Percentiles rank a stretch among this genome's conserved stretches.
Evolutionary conservation across 2,329 filamentous ascomycete species (phyloP).

Genomic region (Pseudocercospora musae): DNA sequence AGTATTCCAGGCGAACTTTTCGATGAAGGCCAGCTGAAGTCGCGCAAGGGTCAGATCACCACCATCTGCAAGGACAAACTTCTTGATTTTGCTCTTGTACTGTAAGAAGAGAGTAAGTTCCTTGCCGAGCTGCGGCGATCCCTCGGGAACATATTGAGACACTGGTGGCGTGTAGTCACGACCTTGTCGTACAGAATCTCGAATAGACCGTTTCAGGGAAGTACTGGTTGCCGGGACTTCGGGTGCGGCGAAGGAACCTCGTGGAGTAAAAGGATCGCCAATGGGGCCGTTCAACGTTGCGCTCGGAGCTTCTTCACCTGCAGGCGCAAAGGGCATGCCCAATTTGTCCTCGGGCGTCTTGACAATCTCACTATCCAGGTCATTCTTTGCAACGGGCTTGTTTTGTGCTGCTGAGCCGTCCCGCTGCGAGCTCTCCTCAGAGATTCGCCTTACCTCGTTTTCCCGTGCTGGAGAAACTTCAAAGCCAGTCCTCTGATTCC

Average conservation of each 20-base stretch:
- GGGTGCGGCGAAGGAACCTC: conserved; percentile 9
- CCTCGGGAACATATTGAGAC: conserved; percentile 46
- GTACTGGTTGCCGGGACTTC: conserved; percentile 14
- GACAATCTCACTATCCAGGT: conserved; percentile 45
- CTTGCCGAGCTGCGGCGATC: conserved; percentile 72
- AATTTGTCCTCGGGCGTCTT: conserved; percentile 68
- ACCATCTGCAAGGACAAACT: conserved; percentile 84
- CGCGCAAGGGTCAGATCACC: conserved; percentile 82
- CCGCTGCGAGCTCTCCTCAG: conserved; percentile 57
- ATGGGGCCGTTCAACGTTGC: conserved; percentile 38
- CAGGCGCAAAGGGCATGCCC: conserved; percentile 33
- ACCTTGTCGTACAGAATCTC: conserved; percentile 18
- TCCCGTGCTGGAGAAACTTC: conserved; percentile 63
- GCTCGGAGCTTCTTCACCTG: conserved; percentile 21
- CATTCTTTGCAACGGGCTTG: conserved; percentile 15
- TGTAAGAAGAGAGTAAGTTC: conserved; percentile 92
- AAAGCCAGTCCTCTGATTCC: conserved; percentile 26
- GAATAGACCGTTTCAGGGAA: neutral
- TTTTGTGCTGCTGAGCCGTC: conserved; percentile 32
- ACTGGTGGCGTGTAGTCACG: conserved; percentile 38
- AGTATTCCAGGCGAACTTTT: conserved; percentile 99
- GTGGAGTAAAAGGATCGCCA: conserved; percentile 28
- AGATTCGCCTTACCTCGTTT: conserved; percentile 52
- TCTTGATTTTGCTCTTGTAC: conserved; percentile 96
- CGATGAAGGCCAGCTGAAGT: conserved; percentile 92